Percentiles rank a stretch among this genome's conserved stretches.
Evolutionary conservation across 345 rosid genomes (phyloP).

Genomic region (Lagerstroemia speciosa): DNA sequence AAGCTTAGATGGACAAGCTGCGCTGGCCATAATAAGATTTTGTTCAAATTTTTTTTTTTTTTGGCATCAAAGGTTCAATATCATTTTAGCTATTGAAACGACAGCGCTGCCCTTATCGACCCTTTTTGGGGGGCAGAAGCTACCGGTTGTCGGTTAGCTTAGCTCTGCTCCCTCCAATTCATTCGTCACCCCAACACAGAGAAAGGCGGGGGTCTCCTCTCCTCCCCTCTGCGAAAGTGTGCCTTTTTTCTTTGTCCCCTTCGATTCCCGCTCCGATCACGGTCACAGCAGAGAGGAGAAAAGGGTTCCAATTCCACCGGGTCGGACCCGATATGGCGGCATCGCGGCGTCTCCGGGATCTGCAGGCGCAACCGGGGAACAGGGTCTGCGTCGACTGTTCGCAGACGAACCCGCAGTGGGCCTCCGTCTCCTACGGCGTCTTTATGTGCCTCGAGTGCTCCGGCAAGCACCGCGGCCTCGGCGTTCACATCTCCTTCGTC

Average conservation of each 20-base stretch:
- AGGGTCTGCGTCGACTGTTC: conserved; percentile 89
- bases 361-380: conserved; percentile 78
- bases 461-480: conserved; percentile 96
- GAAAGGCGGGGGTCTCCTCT: neutral
- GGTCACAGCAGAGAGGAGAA: neutral
- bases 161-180: neutral
- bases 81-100: too few relatives aligned
- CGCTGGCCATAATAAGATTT: too few relatives aligned
- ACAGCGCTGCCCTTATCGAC: neutral
- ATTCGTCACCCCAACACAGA: too few relatives aligned
- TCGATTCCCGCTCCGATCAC: neutral
- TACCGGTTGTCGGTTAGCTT: neutral
- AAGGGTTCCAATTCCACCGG: neutral
- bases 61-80: too few relatives aligned
- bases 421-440: conserved; percentile 91
- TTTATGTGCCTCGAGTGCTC: conserved; percentile 99
- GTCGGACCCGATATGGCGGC: conserved; percentile 48
- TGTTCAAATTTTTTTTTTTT: too few relatives aligned
- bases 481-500: conserved; percentile 98
- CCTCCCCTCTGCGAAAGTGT: neutral
- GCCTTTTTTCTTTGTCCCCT: neutral
- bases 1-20: too few relatives aligned
- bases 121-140: too few relatives aligned
- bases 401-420: conserved; percentile 99
- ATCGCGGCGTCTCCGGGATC: conserved; percentile 65